Conservation (phyloP, 225 moss, liverwort and hornwort genomes). For the Sphagnum contortum region DNA sequence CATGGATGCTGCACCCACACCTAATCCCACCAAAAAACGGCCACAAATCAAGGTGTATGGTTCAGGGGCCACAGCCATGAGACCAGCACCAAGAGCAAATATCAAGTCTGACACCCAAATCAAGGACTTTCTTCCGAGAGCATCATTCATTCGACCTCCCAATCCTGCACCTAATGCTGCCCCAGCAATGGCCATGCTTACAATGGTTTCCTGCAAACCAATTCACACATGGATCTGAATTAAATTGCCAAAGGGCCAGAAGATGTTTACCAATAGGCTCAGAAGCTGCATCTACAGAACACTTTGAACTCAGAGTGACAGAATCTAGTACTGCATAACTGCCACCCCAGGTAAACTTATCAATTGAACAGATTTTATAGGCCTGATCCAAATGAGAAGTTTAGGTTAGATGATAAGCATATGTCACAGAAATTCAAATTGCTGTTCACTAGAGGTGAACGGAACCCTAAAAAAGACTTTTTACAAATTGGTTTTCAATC, state of each 20-base stretch:
- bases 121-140: constrained; percentile 56
- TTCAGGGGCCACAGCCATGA: constrained; percentile 78
- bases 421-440: too few species aligned
- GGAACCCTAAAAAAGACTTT: too few species aligned
- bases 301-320: too few species aligned
- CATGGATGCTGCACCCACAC: constrained; percentile 94
- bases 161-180: constrained; percentile 69
- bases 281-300: neutral
- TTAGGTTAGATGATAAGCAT: too few species aligned
- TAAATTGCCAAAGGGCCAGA: too few species aligned
- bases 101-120: constrained; percentile 63
- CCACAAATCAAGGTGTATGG: constrained; percentile 66
- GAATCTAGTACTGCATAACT: neutral
- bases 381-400: neutral
- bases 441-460: too few species aligned
- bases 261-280: neutral
- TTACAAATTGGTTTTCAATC: too few species aligned
- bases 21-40: constrained; percentile 77
- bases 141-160: constrained; percentile 67
- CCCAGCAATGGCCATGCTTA: constrained; percentile 88
- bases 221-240: neutral
- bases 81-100: constrained; percentile 52
- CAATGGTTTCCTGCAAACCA: constrained; percentile 66
- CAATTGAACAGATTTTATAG: neutral
- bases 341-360: neutral